Evolutionary conservation across 2,329 filamentous ascomycete species (phyloP), one percentile per base, ranked within the genome.

Genomic region (Phialophora tarda): DNA sequence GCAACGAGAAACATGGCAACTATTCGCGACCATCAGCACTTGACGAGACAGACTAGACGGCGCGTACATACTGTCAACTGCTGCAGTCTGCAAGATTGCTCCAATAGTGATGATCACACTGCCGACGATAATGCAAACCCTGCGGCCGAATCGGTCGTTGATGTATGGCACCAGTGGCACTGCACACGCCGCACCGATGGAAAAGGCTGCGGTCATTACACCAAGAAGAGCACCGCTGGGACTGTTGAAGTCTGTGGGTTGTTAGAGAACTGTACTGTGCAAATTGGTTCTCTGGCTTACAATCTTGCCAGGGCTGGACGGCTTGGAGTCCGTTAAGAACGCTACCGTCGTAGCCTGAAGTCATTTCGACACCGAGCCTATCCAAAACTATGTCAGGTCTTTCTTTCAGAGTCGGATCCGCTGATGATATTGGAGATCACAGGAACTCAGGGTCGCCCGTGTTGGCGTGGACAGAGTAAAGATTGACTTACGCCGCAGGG

Each of bases 301-400:
- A 70, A 4, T 67, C 62, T 53, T 65, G 24, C 68, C 68, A 70
- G 7, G 62, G 62, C 21, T 66, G 59, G 8, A 68, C 62, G 10
- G 68, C 65, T 51, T 68, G 65, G 7, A 70, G 62, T 8, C 68
- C 65, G 17, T 71, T 71, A 24, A 70, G 54, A 12, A 69, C 66
- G 53, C 62, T 69, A 7, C 69, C 69, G 60, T 71, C 69, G 60
- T 70, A 71, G 5, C 69, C 69, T 28, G 62, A 86, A 0, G 85
- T 87, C 73, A 86, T 86, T 76, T 88, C 86, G 64, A 88, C 85
- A 56, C 86, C 86, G 77, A 88, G 84, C 73, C 48, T 61, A n/a
- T n/a, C 26, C 23, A 11, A n/a, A 3, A 17, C 14, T 4, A 23
- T 17, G 26, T 59, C 30, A 59, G 57, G 2, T n/a, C 57, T 24